Conservation (phyloP, 257 asterid genomes). For the Ilex asprella region DNA sequence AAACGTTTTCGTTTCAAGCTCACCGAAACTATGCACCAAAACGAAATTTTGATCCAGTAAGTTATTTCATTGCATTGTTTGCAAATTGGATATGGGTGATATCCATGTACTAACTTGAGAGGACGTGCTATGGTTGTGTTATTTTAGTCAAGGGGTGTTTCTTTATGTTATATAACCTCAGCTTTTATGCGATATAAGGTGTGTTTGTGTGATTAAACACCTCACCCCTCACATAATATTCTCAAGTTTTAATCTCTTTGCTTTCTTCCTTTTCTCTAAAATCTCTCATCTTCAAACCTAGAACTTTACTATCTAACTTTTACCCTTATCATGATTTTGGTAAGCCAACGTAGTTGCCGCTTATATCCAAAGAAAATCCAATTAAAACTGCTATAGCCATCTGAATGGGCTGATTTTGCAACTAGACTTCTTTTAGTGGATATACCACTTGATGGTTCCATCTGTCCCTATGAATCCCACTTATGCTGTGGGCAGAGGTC, state of each 20-base stretch:
- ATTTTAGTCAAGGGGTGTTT: too few species aligned
- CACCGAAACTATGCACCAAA: too few species aligned
- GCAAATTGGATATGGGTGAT: too few species aligned
- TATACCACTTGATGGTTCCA: neutral
- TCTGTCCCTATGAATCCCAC: neutral
- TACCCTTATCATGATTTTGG: neutral
- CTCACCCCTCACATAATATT: neutral
- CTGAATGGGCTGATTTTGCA: neutral
- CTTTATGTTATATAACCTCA: too few species aligned
- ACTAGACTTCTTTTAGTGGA: neutral
- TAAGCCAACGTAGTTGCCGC: neutral
- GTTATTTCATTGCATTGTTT: too few species aligned
- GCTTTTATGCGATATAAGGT: too few species aligned
- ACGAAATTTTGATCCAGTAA: too few species aligned
- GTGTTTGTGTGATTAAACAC: neutral
- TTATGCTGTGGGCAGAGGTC: neutral
- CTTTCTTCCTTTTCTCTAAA: neutral
- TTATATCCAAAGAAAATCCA: neutral
- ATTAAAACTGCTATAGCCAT: neutral
- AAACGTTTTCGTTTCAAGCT: too few species aligned
- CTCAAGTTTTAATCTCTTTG: neutral
- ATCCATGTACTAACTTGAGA: too few species aligned
- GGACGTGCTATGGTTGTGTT: too few species aligned
- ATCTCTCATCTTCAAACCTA: neutral
- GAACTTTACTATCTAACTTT: neutral